Evolutionary conservation across 192 early-diverging fungal genomes (phyloP).

Genomic region (Coemansia sp.): DNA sequence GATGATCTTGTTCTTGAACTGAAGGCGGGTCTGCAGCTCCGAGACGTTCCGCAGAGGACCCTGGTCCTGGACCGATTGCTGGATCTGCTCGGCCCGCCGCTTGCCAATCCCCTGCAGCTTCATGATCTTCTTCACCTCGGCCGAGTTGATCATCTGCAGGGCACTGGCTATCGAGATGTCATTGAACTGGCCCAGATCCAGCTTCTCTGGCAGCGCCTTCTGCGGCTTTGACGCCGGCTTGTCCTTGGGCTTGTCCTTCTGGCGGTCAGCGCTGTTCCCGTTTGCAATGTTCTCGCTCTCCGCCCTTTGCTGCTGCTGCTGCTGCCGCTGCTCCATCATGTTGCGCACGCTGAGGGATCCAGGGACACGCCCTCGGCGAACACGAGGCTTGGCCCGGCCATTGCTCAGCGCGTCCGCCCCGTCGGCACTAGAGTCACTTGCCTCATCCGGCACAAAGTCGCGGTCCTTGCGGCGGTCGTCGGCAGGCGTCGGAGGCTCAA

Average conservation of each 20-base stretch:
- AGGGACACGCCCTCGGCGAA: slow-evolving; percentile 18
- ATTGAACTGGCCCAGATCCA: slow-evolving; percentile 28
- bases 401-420: not conserved
- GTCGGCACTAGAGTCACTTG: slow-evolving; percentile 3
- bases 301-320: not conserved
- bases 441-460: slow-evolving; percentile 27
- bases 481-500: slow-evolving; percentile 23
- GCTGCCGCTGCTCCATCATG: slow-evolving; percentile 22
- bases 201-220: slow-evolving; percentile 13
- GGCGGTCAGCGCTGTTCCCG: no score
- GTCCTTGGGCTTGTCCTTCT: not conserved
- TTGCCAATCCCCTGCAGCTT: slow-evolving; percentile 55
- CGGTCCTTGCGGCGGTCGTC: slow-evolving; percentile 27
- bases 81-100: slow-evolving; percentile 54
- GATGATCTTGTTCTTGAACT: slow-evolving; percentile 45
- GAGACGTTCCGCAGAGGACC: slow-evolving; percentile 40
- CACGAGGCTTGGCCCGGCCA: not conserved
- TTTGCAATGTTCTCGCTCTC: no score
- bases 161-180: slow-evolving; percentile 42
- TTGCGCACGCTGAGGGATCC: slow-evolving; percentile 33
- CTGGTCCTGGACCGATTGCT: slow-evolving; percentile 27
- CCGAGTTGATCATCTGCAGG: slow-evolving; percentile 54
- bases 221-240: not conserved
- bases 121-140: slow-evolving; percentile 49
- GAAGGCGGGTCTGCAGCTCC: slow-evolving; percentile 32